Evolutionary conservation across 164 flowering plant species (phyloP), one percentile per base, ranked within the genome.

Genomic region (Sedum album): DNA sequence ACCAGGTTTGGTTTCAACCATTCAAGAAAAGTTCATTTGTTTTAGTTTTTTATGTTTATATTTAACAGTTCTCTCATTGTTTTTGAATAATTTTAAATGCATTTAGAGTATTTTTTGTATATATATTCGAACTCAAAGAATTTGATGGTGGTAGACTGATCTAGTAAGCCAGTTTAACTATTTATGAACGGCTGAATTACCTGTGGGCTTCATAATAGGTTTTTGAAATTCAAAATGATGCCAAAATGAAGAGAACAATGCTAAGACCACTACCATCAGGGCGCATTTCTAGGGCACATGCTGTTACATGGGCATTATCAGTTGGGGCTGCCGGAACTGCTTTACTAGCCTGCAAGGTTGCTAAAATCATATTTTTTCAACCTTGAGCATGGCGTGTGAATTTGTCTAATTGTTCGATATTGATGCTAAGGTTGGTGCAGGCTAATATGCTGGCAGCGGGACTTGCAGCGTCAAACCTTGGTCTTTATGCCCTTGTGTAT

Each of bases 181-280:
- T 23, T 53, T 28, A 4, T 23, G 5, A 6, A 5, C 1, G 60
- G 28, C 14, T 23, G 60, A 46, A 46, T 25, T 14, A 44, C 3
- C 5, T 7, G 48, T 25, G 26, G 64, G 42, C 28, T 72, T 23
- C 69, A 67, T 57, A 30, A 65, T 73, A 93, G 97, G 90, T 88
- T 30, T 89, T 91, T 81, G 98, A 94, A 81, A 79, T 79, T 70
- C 79, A 65, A 1, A 91, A 94, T 80, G 98, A 94, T 83, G 90
- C 96, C 63, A 84, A 77, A 80, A 94, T 94, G 98, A 94, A 89
- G 75, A 80, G 98, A 81, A 94, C 98, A 31, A 84, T 21, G 81
- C 73, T 33, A 61, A 85, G 98, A 70, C 98, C 98, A n/a, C 82
- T 94, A 38, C 98, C 98, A 53, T 89, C 98, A 13, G 93, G 93